These are phyloP conservation scores for Saururus chinensis DNA, from an alignment of 164 flowering plant species.

Conservation along the genomic window DNA sequence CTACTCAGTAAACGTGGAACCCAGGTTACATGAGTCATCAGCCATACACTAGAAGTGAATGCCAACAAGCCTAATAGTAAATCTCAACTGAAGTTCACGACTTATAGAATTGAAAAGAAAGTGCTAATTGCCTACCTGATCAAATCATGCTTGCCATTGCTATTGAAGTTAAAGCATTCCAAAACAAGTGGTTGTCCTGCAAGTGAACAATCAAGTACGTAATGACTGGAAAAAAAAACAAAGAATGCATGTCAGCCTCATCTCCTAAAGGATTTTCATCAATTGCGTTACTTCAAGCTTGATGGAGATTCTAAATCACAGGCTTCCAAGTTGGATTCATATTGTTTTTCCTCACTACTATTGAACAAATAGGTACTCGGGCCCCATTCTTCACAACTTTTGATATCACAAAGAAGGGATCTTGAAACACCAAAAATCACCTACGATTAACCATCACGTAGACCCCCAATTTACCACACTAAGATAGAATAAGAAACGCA, in stretches of 20 bases:
- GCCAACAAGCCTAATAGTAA: too few species aligned
- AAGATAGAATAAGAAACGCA: neutral
- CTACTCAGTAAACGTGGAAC: too few species aligned
- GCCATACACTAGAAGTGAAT: too few species aligned
- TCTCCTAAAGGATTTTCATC: neutral
- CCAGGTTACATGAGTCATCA: too few species aligned
- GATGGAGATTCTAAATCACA: slow-evolving; percentile 51
- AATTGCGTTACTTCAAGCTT: slow-evolving; percentile 66
- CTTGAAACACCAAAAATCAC: too few species aligned
- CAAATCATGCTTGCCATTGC: too few species aligned
- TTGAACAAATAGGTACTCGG: slow-evolving; percentile 70
- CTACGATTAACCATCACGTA: too few species aligned
- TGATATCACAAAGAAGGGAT: too few species aligned
- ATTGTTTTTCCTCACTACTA: slow-evolving; percentile 66
- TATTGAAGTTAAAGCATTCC: slow-evolving; percentile 88
- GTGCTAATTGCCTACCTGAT: too few species aligned
- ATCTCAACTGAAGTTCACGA: too few species aligned
- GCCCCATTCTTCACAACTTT: slow-evolving; percentile 60
- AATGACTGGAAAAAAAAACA: neutral
- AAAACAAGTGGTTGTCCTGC: slow-evolving; percentile 75
- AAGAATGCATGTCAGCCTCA: neutral
- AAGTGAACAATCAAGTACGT: slow-evolving; percentile 3
- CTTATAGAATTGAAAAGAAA: too few species aligned
- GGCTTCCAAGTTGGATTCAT: slow-evolving; percentile 78
- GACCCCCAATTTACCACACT: too few species aligned